A percentile compares a stretch with the other conserved stretches of the same genome.
Conservation (phyloP, 257 asterid species). For the Solanum chilense region DNA sequence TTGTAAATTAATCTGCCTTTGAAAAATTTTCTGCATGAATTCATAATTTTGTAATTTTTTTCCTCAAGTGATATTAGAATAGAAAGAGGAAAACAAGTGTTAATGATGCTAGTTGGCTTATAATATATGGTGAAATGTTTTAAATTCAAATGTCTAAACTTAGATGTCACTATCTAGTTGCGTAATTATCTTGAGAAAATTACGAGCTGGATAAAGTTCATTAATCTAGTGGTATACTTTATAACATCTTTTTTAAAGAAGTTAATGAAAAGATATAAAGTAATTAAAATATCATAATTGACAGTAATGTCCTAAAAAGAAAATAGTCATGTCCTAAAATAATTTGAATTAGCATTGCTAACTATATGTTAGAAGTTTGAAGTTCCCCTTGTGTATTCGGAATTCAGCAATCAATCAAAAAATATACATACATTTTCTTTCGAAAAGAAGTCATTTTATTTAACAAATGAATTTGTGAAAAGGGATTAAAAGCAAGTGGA, state of each 20-base stretch:
- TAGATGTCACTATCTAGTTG: not conserved
- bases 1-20: not conserved
- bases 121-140: not conserved
- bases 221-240: not conserved
- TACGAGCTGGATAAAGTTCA: not conserved
- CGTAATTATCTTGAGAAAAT: not conserved
- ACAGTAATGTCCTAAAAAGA: not conserved
- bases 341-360: not conserved
- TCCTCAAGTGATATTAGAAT: not conserved
- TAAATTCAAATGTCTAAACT: not conserved
- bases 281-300: not conserved
- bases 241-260: not conserved
- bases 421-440: not conserved
- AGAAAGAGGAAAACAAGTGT: not conserved
- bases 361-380: not conserved
- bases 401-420: not conserved
- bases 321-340: not conserved
- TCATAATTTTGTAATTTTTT: not conserved
- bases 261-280: not conserved
- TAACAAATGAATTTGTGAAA: not conserved
- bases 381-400: not conserved
- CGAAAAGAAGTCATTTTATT: not conserved
- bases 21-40: too few relatives aligned
- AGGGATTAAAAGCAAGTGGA: not conserved
- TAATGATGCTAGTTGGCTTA: not conserved